Base-by-base conservation (phyloP, 1,139 yeast genomes). In the Geotrichum cucujoidarum region DNA sequence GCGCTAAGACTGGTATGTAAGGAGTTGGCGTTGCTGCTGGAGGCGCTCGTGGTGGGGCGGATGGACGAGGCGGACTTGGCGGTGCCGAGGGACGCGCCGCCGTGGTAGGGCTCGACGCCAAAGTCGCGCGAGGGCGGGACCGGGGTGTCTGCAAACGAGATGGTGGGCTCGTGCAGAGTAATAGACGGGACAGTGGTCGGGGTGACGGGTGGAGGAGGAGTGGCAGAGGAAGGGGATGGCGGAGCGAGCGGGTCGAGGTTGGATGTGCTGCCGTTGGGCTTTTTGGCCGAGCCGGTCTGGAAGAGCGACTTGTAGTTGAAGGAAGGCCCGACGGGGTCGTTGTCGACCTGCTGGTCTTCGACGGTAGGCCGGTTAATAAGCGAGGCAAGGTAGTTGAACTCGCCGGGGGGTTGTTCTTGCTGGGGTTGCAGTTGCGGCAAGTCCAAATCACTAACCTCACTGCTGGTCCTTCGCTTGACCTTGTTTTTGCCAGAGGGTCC, bases 301-400 rank as follows among this genome's bases (percentile, higher is more conserved):
- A 43, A 33, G 7, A 44, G 24, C 24, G 48, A 44, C 37, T 44
- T 44, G 39, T 44, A 44, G 30, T 44, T 44, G 32, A 39, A 38
- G 8, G n/a, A 17, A 18, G 29, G n/a, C 4, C 10, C 7, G 6
- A 13, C 27, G 6, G 37, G 16, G 4, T 30, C 30, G 14, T 38
- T 41, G 25, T 29, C 39, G 17, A 14, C 16, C 11, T 18, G 25
- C 4, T 24, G 31, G 8, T 29, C 16, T 10, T 33, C 34, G 4
- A 27, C 10, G 11, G 20, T 35, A n/a, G 48, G 48, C 13, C 48
- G 35, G 37, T 44, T 44, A 7, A 44, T 44, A 13, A 44, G 31
- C 10, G 5, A 10, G 14, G 16, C 22, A 3, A 44, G 36, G 24
- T 44, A 44, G 20, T 37, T 36, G 20, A 22, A 30, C 24, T 37